These are phyloP conservation scores for Vigna nakashimae DNA, from an alignment of 306 rosid species.

Conservation along the genomic window DNA sequence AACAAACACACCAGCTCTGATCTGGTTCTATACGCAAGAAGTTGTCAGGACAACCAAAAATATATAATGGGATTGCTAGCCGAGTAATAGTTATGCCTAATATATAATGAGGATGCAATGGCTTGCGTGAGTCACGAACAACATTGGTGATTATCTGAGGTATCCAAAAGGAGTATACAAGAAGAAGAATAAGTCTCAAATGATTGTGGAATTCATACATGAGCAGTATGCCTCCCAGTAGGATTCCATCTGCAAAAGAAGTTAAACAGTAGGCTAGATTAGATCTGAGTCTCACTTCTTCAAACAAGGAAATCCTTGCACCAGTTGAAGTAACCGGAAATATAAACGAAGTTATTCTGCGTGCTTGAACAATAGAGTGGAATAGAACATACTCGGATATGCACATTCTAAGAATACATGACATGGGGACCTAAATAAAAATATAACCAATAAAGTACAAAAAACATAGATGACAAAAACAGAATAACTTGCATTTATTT, in stretches of 20 bases:
- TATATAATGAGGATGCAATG: constrained; percentile 94
- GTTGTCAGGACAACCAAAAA: constrained; percentile 93
- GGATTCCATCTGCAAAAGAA: constrained; percentile 86
- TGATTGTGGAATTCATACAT: constrained; percentile 96
- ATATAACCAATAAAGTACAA: constrained; percentile 14
- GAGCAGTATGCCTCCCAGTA: constrained; percentile 93
- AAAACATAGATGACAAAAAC: background rate
- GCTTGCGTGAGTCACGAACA: constrained; percentile 91
- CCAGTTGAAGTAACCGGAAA: constrained; percentile 16
- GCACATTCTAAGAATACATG: constrained; percentile 13
- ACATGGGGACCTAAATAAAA: constrained; percentile 9
- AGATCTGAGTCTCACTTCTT: constrained; percentile 32
- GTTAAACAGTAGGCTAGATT: constrained; percentile 23
- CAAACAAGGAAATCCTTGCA: constrained; percentile 19
- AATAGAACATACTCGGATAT: background rate
- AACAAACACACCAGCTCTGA: constrained; percentile 76
- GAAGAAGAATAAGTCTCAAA: constrained; percentile 80
- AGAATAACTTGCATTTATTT: background rate
- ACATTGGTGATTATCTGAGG: constrained; percentile 94
- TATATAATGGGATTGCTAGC: constrained; percentile 82
- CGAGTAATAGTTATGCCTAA: constrained; percentile 89
- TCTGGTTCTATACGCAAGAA: constrained; percentile 93
- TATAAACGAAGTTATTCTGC: constrained; percentile 1
- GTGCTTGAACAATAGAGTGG: background rate
- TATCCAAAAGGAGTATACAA: constrained; percentile 92